Conservation (phyloP, 768 basidiomycete genomes). For the Podaxis sp. region DNA sequence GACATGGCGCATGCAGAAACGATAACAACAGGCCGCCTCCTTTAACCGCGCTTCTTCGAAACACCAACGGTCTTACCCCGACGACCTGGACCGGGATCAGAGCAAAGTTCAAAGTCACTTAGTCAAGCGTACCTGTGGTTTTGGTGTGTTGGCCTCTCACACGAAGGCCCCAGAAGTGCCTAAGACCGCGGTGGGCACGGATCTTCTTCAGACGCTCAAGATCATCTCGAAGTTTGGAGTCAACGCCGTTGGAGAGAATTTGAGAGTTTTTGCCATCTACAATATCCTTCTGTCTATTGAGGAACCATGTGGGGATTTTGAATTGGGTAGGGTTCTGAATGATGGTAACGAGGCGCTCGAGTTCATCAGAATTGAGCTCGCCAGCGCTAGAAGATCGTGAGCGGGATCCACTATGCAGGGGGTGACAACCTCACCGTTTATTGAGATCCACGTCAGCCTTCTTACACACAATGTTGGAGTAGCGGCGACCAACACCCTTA, state of each 20-base stretch:
- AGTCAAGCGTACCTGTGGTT: conserved; percentile 72
- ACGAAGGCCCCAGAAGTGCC: conserved; percentile 92
- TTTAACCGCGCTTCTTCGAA: conserved; percentile 79
- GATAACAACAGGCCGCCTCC: neutral
- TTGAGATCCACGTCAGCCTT: conserved; percentile 99
- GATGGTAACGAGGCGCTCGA: conserved; percentile 98
- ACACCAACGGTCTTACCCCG: conserved; percentile 96
- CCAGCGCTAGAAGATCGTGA: conserved; percentile 66
- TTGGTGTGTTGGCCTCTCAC: conserved; percentile 99
- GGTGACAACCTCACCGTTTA: conserved; percentile 72
- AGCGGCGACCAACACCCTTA: conserved; percentile 99
- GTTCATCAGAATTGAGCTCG: conserved; percentile 98
- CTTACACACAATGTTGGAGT: conserved; percentile 99
- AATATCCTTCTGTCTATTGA: conserved; percentile 99
- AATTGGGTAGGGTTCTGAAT: conserved; percentile 99
- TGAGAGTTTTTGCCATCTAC: conserved; percentile 96
- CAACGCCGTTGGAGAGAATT: conserved; percentile 92
- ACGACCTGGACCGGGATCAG: conserved; percentile 52
- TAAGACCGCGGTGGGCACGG: conserved; percentile 89
- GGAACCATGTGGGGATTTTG: conserved; percentile 99
- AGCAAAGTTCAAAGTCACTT: neutral
- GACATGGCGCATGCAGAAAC: neutral
- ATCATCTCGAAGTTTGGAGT: conserved; percentile 98
- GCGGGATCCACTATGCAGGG: neutral
- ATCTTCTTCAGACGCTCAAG: conserved; percentile 99